Conservation (phyloP, 208 protist species). For the Angomonas deanei region DNA sequence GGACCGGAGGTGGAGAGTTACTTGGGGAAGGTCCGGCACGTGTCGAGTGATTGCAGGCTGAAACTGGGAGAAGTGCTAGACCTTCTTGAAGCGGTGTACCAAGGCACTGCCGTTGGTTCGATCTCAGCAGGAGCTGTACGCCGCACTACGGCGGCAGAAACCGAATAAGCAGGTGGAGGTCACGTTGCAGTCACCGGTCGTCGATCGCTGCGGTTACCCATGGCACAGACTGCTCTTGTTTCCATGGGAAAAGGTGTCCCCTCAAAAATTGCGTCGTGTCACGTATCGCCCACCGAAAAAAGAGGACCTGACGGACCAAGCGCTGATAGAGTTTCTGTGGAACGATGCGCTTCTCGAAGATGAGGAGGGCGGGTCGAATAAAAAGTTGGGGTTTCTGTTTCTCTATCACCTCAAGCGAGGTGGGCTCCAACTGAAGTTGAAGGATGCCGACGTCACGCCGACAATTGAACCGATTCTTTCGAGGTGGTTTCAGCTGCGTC, state of each 20-base stretch:
- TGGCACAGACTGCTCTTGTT: slow-evolving; percentile 57
- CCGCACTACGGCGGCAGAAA: slow-evolving; percentile 13
- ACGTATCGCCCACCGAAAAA: slow-evolving; percentile 26
- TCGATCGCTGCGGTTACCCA: slow-evolving; percentile 48
- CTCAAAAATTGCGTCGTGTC: slow-evolving; percentile 44
- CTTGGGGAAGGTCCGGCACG: slow-evolving; percentile 75
- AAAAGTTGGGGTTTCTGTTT: slow-evolving; percentile 80
- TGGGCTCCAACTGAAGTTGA: slow-evolving; percentile 17
- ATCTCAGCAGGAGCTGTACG: slow-evolving; percentile 51
- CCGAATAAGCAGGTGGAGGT: slow-evolving; percentile 8
- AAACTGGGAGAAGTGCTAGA: slow-evolving; percentile 43
- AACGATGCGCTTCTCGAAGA: slow-evolving; percentile 56
- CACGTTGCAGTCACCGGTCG: slow-evolving; percentile 21
- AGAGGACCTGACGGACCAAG: slow-evolving; percentile 24
- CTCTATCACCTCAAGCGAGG: slow-evolving; percentile 62
- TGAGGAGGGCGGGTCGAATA: slow-evolving; percentile 72
- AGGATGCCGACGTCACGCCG: slow-evolving; percentile 19
- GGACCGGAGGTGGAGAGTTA: slow-evolving; percentile 73
- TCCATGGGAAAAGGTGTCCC: slow-evolving; percentile 34
- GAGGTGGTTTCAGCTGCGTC: slow-evolving; percentile 75
- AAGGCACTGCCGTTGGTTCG: slow-evolving; percentile 36
- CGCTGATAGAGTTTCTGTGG: slow-evolving; percentile 61
- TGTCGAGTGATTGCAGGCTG: slow-evolving; percentile 70
- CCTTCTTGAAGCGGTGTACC: slow-evolving; percentile 51
- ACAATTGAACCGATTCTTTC: slow-evolving; percentile 38